Evolutionary conservation across 306 rosid species (phyloP).

Genomic region (Corylus avellana): DNA sequence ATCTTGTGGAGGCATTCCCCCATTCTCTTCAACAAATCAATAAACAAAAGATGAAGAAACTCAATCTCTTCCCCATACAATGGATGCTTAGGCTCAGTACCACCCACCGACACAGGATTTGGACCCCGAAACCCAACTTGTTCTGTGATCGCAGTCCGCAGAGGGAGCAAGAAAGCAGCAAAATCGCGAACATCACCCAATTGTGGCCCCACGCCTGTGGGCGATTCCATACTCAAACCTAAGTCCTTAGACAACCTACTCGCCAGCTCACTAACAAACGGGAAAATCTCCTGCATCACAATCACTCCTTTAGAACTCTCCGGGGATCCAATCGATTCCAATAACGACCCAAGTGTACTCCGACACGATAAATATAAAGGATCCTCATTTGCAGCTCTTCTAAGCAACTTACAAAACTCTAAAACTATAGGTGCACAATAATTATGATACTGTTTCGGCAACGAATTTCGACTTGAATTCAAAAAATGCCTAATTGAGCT

Average conservation of each 20-base stretch:
- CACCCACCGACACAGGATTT: slow-evolving; percentile 11
- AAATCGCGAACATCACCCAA: slow-evolving; percentile 54
- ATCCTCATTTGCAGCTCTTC: slow-evolving; percentile 45
- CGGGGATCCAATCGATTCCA: slow-evolving; percentile 22
- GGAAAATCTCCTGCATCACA: slow-evolving; percentile 45
- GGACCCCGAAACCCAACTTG: slow-evolving; percentile 23
- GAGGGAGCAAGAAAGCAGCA: slow-evolving; percentile 36
- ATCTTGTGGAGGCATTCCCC: slow-evolving; percentile 47
- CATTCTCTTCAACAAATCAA: slow-evolving; percentile 50
- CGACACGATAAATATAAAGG: slow-evolving; percentile 57
- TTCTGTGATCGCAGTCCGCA: slow-evolving; percentile 32
- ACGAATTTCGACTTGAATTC: slow-evolving; percentile 17
- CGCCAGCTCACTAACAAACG: slow-evolving; percentile 55
- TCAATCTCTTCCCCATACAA: slow-evolving; percentile 42
- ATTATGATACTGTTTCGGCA: slow-evolving; percentile 34
- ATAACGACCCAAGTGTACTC: slow-evolving; percentile 42
- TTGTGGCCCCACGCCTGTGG: slow-evolving; percentile 42
- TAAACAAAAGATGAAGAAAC: slow-evolving; percentile 35
- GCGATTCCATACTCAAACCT: slow-evolving; percentile 44
- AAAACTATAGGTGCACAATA: slow-evolving; percentile 45
- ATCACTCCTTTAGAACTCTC: slow-evolving; percentile 28
- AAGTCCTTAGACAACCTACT: slow-evolving; percentile 47
- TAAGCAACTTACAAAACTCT: slow-evolving; percentile 68
- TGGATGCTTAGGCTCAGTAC: slow-evolving; percentile 25
- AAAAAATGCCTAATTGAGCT: slow-evolving; percentile 47